Percentiles rank a stretch among this genome's conserved stretches.
phyloP scores from a whole-genome alignment of 1,139 yeast genomes.

The Ogataea hybrid region DNA sequence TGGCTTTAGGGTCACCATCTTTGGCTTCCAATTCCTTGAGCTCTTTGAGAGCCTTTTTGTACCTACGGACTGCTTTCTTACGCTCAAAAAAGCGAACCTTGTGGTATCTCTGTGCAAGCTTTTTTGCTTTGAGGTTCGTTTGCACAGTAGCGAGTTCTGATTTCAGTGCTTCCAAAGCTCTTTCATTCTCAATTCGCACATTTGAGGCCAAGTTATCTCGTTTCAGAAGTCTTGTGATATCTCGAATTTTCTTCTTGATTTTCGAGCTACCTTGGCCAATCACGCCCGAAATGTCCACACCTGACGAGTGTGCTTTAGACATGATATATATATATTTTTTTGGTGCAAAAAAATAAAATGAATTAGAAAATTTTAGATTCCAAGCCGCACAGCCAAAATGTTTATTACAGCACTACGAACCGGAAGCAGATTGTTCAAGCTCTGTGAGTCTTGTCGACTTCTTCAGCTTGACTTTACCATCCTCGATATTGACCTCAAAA shows the following conservation, averaged over 20 bases:
- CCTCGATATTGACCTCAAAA: slow-evolving; percentile 52
- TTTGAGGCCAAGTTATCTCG: slow-evolving; percentile 70
- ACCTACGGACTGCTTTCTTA: slow-evolving; percentile 78
- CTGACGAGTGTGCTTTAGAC: slow-evolving; percentile 6
- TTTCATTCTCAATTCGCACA: slow-evolving; percentile 75
- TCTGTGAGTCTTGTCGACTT: slow-evolving; percentile 9
- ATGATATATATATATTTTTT: neutral
- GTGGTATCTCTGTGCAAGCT: slow-evolving; percentile 77
- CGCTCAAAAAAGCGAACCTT: slow-evolving; percentile 92
- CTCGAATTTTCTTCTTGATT: slow-evolving; percentile 83
- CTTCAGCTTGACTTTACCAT: slow-evolving; percentile 37
- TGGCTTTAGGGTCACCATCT: slow-evolving; percentile 34
- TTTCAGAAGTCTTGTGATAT: slow-evolving; percentile 66
- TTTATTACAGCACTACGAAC: neutral
- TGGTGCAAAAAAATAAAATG: neutral
- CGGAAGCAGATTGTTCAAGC: slow-evolving; percentile 2
- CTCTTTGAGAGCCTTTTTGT: slow-evolving; percentile 60
- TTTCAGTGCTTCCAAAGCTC: slow-evolving; percentile 74
- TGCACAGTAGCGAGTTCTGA: slow-evolving; percentile 62
- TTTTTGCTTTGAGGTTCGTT: slow-evolving; percentile 48
- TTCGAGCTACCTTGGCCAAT: slow-evolving; percentile 39
- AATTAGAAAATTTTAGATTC: neutral
- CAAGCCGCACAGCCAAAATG: slow-evolving; percentile 3
- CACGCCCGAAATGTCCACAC: slow-evolving; percentile 30
- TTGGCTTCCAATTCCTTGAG: slow-evolving; percentile 37